Evolutionary conservation across 2,329 filamentous ascomycete genomes (phyloP).

Genomic region (Blumeria graminis): DNA sequence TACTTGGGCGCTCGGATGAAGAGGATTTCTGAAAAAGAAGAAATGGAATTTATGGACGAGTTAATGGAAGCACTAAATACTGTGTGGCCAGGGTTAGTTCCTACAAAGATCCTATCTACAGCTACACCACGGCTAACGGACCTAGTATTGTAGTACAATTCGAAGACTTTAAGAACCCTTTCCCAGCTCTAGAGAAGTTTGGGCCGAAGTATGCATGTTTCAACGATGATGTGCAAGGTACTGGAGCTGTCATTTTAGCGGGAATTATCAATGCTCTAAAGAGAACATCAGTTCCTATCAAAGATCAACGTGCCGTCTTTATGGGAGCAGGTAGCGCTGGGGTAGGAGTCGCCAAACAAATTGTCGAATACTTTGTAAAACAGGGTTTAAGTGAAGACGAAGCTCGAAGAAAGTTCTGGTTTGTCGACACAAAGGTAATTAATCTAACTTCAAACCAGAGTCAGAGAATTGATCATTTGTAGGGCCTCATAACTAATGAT

Average conservation of each 20-base stretch:
- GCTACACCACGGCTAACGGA: slow-evolving; percentile 39
- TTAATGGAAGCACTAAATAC: slow-evolving; percentile 45
- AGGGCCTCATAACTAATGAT: slow-evolving; percentile 45
- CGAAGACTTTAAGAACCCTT: slow-evolving; percentile 44
- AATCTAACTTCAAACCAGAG: not conserved
- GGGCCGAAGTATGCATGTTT: slow-evolving; percentile 57
- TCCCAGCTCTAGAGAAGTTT: slow-evolving; percentile 41
- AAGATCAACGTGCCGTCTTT: slow-evolving; percentile 46
- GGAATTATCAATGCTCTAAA: slow-evolving; percentile 54
- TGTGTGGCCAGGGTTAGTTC: slow-evolving; percentile 51
- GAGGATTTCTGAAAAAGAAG: slow-evolving; percentile 43
- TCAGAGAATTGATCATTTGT: slow-evolving; percentile 9
- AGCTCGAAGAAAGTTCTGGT: slow-evolving; percentile 45
- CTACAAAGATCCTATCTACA: slow-evolving; percentile 12
- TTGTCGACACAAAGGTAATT: slow-evolving; percentile 33
- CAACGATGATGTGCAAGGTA: slow-evolving; percentile 80
- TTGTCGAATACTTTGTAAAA: slow-evolving; percentile 52
- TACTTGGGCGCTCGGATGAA: slow-evolving; percentile 52
- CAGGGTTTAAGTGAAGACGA: slow-evolving; percentile 41
- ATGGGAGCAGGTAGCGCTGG: slow-evolving; percentile 67
- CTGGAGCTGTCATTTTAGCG: slow-evolving; percentile 64
- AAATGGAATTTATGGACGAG: slow-evolving; percentile 50
- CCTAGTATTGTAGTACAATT: slow-evolving; percentile 30
- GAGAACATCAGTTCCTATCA: slow-evolving; percentile 37
- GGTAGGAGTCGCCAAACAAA: slow-evolving; percentile 65